phyloP scores from a whole-genome alignment of 805 yeast species.

The Suhomyces sp. region DNA sequence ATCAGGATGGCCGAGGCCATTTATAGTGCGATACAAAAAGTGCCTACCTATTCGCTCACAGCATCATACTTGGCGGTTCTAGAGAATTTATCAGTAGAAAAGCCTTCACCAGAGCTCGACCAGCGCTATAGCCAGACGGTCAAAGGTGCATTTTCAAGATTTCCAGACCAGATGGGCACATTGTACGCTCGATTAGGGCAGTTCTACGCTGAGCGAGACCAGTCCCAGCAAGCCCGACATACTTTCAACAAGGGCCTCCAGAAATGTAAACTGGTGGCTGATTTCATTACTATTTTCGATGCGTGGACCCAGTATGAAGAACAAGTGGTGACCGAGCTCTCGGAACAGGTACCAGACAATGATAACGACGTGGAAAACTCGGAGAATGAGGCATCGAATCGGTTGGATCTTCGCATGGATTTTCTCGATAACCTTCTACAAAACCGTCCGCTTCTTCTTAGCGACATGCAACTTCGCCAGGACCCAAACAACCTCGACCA shows the following conservation, averaged over 20 bases:
- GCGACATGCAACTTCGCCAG: slow-evolving; percentile 64
- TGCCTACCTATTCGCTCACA: background rate
- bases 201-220: slow-evolving; percentile 42
- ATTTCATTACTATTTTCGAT: slow-evolving; percentile 65
- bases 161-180: slow-evolving; percentile 58
- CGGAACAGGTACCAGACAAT: slow-evolving; percentile 9
- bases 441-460: slow-evolving; percentile 55
- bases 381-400: slow-evolving; percentile 19
- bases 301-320: slow-evolving; percentile 61
- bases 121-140: background rate
- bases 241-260: slow-evolving; percentile 49
- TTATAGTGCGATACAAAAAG: background rate
- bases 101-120: background rate
- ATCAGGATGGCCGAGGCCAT: background rate
- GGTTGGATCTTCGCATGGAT: slow-evolving; percentile 42
- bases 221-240: slow-evolving; percentile 20
- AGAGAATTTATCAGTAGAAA: slow-evolving; percentile 9
- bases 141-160: slow-evolving; percentile 17
- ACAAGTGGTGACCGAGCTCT: slow-evolving; percentile 14
- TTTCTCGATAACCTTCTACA: slow-evolving; percentile 54
- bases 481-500: slow-evolving; percentile 57
- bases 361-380: background rate
- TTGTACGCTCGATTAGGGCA: slow-evolving; percentile 48
- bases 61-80: slow-evolving; percentile 32
- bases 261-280: slow-evolving; percentile 49